Evolutionary conservation across 768 basidiomycete genomes (phyloP).

Genomic region (Leucogyrophana mollusca): DNA sequence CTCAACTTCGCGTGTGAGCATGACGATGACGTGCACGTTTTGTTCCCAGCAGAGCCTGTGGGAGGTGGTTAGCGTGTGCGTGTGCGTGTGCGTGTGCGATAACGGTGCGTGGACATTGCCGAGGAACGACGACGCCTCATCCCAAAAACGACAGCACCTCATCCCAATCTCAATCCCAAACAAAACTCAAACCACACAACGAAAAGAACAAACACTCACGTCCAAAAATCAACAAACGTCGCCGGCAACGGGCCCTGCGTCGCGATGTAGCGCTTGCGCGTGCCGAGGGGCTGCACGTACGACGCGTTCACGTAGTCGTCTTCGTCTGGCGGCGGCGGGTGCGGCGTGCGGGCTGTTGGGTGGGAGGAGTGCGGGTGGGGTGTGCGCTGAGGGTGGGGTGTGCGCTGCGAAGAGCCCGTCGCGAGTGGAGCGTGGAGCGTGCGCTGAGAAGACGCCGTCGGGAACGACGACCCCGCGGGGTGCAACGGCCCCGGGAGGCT

Average conservation of each 20-base stretch:
- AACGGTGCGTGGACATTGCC: neutral
- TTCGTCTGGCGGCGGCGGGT: conserved; percentile 37
- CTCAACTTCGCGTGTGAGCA: conserved; percentile 93
- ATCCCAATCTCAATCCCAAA: too few species aligned
- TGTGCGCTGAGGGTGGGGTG: too few species aligned
- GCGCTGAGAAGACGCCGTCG: too few species aligned
- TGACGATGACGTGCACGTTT: conserved; percentile 91
- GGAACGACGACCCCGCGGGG: too few species aligned
- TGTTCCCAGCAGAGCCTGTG: conserved; percentile 88
- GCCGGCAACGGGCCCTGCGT: conserved; percentile 92
- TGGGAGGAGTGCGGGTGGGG: too few species aligned
- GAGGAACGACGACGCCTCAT: too few species aligned
- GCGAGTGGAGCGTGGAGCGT: too few species aligned
- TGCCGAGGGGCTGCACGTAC: conserved; percentile 84
- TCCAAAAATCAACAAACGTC: conserved; percentile 94
- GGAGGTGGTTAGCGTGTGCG: neutral
- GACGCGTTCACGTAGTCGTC: conserved; percentile 97
- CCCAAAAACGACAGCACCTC: too few species aligned
- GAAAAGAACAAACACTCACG: conserved; percentile 46
- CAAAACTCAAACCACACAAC: neutral
- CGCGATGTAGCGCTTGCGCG: conserved; percentile 84
- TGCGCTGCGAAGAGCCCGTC: too few species aligned
- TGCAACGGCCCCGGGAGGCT: too few species aligned
- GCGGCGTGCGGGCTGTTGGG: conserved; percentile 1
- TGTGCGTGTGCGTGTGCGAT: neutral